Conservation (phyloP, 2,329 filamentous ascomycete genomes). For the Ceratocystis albifundus region DNA sequence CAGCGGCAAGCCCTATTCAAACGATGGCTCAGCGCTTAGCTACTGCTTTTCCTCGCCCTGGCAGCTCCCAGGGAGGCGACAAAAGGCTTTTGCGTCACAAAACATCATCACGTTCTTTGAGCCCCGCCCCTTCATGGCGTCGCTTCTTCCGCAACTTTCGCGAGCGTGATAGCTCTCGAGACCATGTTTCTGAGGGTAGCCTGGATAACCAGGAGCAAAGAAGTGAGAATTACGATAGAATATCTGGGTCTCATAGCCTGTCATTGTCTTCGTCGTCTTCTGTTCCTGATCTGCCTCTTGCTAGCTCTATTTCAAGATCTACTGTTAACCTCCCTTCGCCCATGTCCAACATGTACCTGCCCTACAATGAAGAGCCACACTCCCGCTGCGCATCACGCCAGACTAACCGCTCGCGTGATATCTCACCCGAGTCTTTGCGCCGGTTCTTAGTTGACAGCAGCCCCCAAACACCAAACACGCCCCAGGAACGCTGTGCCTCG, state of each 20-base stretch:
- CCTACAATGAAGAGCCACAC: not conserved
- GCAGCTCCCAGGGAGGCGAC: slow-evolving; percentile 2
- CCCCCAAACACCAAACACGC: not conserved
- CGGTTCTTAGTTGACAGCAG: slow-evolving; percentile 42
- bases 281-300: slow-evolving; percentile 1
- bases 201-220: slow-evolving; percentile 12
- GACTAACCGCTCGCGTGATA: slow-evolving; percentile 33
- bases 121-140: slow-evolving; percentile 41
- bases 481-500: slow-evolving; percentile 26
- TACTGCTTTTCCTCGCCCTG: slow-evolving; percentile 2
- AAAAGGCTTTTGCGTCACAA: slow-evolving; percentile 27
- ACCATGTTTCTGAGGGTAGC: slow-evolving; percentile 28
- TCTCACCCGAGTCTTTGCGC: slow-evolving; percentile 45
- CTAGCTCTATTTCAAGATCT: slow-evolving; percentile 3
- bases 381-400: slow-evolving; percentile 7
- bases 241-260: slow-evolving; percentile 13
- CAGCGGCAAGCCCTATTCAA: slow-evolving; percentile 23
- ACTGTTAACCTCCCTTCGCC: not conserved
- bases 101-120: slow-evolving; percentile 39
- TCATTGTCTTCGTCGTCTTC: slow-evolving; percentile 12
- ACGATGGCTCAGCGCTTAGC: slow-evolving; percentile 18
- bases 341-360: slow-evolving; percentile 5
- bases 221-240: not conserved
- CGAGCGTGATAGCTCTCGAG: slow-evolving; percentile 29
- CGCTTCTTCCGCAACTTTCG: slow-evolving; percentile 38